A percentile compares a stretch with the other conserved stretches of the same genome.
Evolutionary conservation across 2,329 filamentous ascomycete species (phyloP).

Genomic region (Aureobasidium sp.): DNA sequence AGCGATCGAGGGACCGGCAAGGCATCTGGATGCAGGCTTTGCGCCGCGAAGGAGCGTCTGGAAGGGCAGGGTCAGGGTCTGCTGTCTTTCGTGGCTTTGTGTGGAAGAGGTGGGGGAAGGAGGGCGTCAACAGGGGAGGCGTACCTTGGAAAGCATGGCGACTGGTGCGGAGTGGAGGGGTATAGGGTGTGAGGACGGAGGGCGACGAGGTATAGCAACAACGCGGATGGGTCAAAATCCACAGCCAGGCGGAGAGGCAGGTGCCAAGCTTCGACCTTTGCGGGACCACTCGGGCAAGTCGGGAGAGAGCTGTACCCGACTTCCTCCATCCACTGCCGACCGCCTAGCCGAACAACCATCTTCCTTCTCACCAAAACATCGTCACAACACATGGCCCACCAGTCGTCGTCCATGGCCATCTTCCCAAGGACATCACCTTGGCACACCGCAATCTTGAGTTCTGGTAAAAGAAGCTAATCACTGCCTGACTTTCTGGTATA

Average conservation of each 20-base stretch:
- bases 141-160: conserved; percentile 36
- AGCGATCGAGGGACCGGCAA: conserved; percentile 42
- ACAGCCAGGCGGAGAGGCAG: background rate
- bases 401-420: background rate
- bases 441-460: too few species aligned
- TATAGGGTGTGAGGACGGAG: conserved; percentile 8
- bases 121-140: conserved; percentile 18
- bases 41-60: conserved; percentile 50
- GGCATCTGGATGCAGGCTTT: conserved; percentile 37
- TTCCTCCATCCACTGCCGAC: background rate
- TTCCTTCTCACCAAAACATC: background rate
- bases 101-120: too few species aligned
- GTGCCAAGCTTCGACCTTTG: background rate
- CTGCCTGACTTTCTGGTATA: background rate
- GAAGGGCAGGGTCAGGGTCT: conserved; percentile 12
- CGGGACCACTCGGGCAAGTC: background rate
- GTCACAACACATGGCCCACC: background rate
- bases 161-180: conserved; percentile 13
- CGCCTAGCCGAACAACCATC: background rate
- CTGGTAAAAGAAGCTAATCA: background rate
- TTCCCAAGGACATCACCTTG: too few species aligned
- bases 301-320: background rate
- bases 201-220: conserved; percentile 15
- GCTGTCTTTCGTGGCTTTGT: too few species aligned
- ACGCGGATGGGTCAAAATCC: conserved; percentile 14